These are phyloP conservation scores for Wickerhamomyces pijperi DNA, from an alignment of 805 yeast species.

Conservation along the genomic window DNA sequence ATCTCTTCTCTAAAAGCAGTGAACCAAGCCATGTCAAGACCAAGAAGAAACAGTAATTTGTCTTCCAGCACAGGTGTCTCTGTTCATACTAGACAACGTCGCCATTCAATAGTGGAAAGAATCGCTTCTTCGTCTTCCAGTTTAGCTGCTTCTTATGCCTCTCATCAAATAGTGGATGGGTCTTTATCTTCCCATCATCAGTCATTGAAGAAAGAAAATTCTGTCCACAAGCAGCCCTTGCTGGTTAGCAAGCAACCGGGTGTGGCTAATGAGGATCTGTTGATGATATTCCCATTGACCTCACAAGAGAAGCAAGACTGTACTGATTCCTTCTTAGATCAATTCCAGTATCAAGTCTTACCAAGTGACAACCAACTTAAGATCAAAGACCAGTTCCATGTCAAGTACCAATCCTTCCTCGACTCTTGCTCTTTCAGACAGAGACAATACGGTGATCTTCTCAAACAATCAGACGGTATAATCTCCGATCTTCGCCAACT, in stretches of 20 bases:
- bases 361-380: constrained; percentile 12
- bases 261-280: background rate
- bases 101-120: background rate
- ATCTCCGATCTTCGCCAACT: constrained; percentile 35
- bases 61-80: background rate
- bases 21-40: background rate
- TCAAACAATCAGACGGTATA: constrained; percentile 33
- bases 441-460: constrained; percentile 24
- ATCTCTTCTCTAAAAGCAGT: too few species aligned
- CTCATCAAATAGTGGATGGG: background rate
- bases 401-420: constrained; percentile 20
- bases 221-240: background rate
- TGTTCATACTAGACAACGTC: background rate
- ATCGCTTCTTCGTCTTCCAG: background rate
- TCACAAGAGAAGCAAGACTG: constrained; percentile 23
- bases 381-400: constrained; percentile 26
- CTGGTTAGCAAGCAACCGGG: background rate
- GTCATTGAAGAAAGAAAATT: background rate
- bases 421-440: constrained; percentile 22
- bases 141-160: too few species aligned
- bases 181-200: background rate
- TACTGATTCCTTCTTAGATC: constrained; percentile 27
- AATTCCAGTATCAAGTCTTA: constrained; percentile 31
- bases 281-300: constrained; percentile 16
- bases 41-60: background rate